phyloP scores from a whole-genome alignment of 768 basidiomycete species.

The Suillus brevipes region DNA sequence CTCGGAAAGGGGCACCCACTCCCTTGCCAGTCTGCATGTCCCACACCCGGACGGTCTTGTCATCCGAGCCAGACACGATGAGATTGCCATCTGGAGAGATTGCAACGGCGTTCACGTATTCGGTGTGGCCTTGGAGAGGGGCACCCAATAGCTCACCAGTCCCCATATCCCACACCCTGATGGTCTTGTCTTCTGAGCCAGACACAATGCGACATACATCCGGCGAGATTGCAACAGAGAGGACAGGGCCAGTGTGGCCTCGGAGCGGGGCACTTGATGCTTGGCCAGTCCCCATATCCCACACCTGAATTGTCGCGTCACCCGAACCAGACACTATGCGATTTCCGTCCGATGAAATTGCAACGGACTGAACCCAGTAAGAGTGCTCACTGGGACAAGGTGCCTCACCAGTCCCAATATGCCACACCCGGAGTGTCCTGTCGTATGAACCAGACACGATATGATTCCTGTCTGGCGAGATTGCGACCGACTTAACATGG shows the following conservation, averaged over 20 bases:
- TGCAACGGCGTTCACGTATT: no score
- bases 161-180: background rate
- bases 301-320: background rate
- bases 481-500: background rate
- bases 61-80: constrained; percentile 2
- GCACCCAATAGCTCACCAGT: background rate
- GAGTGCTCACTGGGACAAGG: background rate
- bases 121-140: background rate
- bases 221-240: background rate
- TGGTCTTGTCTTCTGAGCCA: background rate
- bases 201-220: background rate
- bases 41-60: constrained; percentile 1
- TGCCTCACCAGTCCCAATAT: background rate
- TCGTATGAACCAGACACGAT: background rate
- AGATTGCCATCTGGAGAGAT: background rate
- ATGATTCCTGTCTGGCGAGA: background rate
- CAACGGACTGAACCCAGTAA: background rate
- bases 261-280: background rate
- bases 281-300: background rate
- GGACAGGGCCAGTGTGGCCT: background rate
- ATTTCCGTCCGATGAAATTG: background rate
- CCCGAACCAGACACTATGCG: background rate
- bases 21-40: background rate
- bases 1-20: background rate
- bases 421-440: background rate